A percentile compares a stretch with the other conserved stretches of the same genome.
Evolutionary conservation across 2,329 filamentous ascomycete species (phyloP).

Genomic region (Seiridium unicorne): DNA sequence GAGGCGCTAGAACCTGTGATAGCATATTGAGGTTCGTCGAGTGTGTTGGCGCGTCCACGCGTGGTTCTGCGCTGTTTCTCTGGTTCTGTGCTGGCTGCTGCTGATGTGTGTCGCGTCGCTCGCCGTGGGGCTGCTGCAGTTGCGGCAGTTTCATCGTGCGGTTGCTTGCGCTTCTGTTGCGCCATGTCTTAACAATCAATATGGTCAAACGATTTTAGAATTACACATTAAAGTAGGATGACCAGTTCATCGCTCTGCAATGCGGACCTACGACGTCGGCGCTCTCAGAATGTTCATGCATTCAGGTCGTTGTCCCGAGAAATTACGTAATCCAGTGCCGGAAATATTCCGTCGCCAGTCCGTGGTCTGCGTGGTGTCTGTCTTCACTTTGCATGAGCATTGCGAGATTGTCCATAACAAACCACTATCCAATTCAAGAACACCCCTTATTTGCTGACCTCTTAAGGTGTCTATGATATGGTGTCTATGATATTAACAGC

Average conservation of each 20-base stretch:
- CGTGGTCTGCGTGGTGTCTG: background rate
- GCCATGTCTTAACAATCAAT: slow-evolving; percentile 19
- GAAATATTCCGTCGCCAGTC: background rate
- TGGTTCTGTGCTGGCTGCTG: slow-evolving; percentile 7
- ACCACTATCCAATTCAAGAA: background rate
- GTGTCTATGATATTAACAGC: no score
- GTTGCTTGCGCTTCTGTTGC: slow-evolving; percentile 28
- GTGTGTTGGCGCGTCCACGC: slow-evolving; percentile 18
- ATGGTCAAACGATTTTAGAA: background rate
- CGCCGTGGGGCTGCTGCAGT: slow-evolving; percentile 19
- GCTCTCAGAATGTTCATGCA: background rate
- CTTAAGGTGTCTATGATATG: no score
- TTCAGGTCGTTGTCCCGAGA: background rate
- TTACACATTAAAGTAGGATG: background rate
- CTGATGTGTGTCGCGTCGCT: slow-evolving; percentile 20
- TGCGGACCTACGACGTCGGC: background rate
- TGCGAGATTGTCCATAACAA: background rate
- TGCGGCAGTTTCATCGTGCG: slow-evolving; percentile 18
- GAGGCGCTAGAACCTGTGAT: slow-evolving; percentile 4
- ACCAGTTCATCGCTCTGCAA: background rate
- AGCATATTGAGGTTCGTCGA: slow-evolving; percentile 8
- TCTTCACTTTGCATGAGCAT: background rate
- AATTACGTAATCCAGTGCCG: background rate
- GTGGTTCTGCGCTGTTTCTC: slow-evolving; percentile 24
- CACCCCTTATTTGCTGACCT: no score